A percentile compares a stretch with the other conserved stretches of the same genome.
These are phyloP conservation scores for Diaporthe sp. DNA, from an alignment of 2,329 filamentous ascomycete species.

Conservation along the genomic window DNA sequence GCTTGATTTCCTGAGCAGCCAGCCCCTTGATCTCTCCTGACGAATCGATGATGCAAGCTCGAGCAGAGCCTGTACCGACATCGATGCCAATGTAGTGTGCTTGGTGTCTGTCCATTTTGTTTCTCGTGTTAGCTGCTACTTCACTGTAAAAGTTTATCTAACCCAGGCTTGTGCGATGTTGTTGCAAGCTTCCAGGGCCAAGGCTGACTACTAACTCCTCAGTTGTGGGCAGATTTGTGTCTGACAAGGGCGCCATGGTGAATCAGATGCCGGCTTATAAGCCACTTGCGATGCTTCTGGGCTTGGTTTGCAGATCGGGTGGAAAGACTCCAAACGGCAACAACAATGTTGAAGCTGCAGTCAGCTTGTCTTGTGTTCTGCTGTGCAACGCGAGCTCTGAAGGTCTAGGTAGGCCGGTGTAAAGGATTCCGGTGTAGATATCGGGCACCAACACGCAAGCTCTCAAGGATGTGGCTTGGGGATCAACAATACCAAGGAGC, in stretches of 20 bases:
- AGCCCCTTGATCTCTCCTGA: constrained; percentile 88
- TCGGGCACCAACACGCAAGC: constrained; percentile 29
- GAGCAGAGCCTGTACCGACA: constrained; percentile 94
- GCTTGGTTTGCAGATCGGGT: constrained; percentile 18
- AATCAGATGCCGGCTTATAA: constrained; percentile 11
- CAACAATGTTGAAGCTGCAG: constrained; percentile 1
- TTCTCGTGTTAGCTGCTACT: constrained; percentile 22
- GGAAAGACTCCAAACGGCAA: neutral
- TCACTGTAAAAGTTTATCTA: too few species aligned
- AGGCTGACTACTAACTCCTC: constrained; percentile 38
- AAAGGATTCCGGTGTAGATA: constrained; percentile 4
- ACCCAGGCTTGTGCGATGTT: neutral
- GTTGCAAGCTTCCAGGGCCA: constrained; percentile 11
- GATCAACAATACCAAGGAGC: constrained; percentile 32
- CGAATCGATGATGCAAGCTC: constrained; percentile 94
- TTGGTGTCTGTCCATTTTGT: constrained; percentile 49
- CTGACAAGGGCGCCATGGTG: constrained; percentile 29
- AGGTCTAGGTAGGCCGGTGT: constrained; percentile 4
- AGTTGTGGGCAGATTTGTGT: constrained; percentile 39
- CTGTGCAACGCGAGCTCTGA: constrained; percentile 17
- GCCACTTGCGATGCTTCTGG: constrained; percentile 19
- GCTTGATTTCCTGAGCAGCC: constrained; percentile 81
- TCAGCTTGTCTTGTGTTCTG: constrained; percentile 27
- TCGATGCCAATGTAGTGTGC: constrained; percentile 87
- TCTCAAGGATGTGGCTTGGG: constrained; percentile 22